Conservation (phyloP, 192 early-diverging fungal species). For the Mortierella hygrophila region DNA sequence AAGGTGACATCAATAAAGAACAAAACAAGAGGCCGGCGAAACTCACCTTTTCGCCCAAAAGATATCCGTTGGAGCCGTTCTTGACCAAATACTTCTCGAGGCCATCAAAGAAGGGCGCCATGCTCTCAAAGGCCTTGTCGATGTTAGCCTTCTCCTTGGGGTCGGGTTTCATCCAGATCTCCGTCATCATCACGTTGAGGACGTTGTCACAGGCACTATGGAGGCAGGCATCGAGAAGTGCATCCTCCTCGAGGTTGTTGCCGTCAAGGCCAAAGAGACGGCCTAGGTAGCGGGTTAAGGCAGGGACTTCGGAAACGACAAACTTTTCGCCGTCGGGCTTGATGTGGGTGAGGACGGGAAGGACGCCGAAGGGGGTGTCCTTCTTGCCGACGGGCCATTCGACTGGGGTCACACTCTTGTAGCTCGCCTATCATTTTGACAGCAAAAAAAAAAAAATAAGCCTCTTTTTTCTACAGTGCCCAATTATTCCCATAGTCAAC, state of each 20-base stretch:
- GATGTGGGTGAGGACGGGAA: slow-evolving; percentile 38
- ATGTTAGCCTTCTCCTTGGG: slow-evolving; percentile 19
- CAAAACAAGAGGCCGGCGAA: background rate
- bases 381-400: slow-evolving; percentile 38
- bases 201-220: slow-evolving; percentile 20
- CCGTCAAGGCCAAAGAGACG: slow-evolving; percentile 28
- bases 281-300: slow-evolving; percentile 30
- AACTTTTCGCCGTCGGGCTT: slow-evolving; percentile 32
- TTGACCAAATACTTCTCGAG: slow-evolving; percentile 29
- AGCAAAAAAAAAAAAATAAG: background rate
- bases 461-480: background rate
- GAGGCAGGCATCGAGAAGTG: slow-evolving; percentile 26
- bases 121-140: slow-evolving; percentile 19
- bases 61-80: slow-evolving; percentile 50
- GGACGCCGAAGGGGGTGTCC: slow-evolving; percentile 41
- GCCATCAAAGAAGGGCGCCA: slow-evolving; percentile 34
- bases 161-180: slow-evolving; percentile 32
- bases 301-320: slow-evolving; percentile 15
- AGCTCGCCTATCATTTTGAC: slow-evolving; percentile 22
- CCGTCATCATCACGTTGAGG: slow-evolving; percentile 15
- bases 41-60: slow-evolving; percentile 37
- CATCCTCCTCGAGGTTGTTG: slow-evolving; percentile 28
- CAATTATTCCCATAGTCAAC: background rate
- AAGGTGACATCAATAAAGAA: background rate
- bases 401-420: slow-evolving; percentile 34